phyloP scores from a whole-genome alignment of 1,139 yeast genomes.

The Sugiyamaella sp. region DNA sequence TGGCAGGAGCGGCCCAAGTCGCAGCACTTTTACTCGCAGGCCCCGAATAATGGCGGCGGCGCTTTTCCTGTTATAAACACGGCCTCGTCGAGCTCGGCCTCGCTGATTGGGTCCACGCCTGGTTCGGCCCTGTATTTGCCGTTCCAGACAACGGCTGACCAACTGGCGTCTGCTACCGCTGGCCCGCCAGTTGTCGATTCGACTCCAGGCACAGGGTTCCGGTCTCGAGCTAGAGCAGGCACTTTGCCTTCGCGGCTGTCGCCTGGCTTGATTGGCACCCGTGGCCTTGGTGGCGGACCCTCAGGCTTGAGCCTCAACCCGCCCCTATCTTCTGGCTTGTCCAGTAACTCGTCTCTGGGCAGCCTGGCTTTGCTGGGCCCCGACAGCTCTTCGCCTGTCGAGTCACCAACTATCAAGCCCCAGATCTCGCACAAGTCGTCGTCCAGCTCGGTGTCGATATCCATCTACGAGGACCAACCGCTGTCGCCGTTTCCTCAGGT shows the following conservation, averaged over 20 bases:
- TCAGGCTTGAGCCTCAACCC: slow-evolving; percentile 10
- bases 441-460: slow-evolving; percentile 18
- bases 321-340: slow-evolving; percentile 6
- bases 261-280: slow-evolving; percentile 33
- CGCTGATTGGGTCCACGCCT: slow-evolving; percentile 20
- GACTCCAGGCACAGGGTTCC: slow-evolving; percentile 23
- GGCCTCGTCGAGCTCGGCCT: slow-evolving; percentile 21
- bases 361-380: slow-evolving; percentile 41
- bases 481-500: slow-evolving; percentile 13
- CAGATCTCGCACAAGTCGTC: slow-evolving; percentile 22
- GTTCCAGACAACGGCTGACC: slow-evolving; percentile 7
- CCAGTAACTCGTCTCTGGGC: slow-evolving; percentile 34
- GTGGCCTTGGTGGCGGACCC: slow-evolving; percentile 16
- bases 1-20: slow-evolving; percentile 29
- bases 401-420: slow-evolving; percentile 26
- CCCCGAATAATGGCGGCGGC: not conserved
- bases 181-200: slow-evolving; percentile 20
- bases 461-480: slow-evolving; percentile 9
- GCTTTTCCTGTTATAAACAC: slow-evolving; percentile 10
- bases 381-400: slow-evolving; percentile 31
- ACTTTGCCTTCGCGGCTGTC: slow-evolving; percentile 49
- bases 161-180: slow-evolving; percentile 3
- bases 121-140: slow-evolving; percentile 24
- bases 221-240: slow-evolving; percentile 49
- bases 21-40: slow-evolving; percentile 24